Evolutionary conservation across 202 grass and related monocot species (phyloP).

Genomic region (Setaria viridis): DNA sequence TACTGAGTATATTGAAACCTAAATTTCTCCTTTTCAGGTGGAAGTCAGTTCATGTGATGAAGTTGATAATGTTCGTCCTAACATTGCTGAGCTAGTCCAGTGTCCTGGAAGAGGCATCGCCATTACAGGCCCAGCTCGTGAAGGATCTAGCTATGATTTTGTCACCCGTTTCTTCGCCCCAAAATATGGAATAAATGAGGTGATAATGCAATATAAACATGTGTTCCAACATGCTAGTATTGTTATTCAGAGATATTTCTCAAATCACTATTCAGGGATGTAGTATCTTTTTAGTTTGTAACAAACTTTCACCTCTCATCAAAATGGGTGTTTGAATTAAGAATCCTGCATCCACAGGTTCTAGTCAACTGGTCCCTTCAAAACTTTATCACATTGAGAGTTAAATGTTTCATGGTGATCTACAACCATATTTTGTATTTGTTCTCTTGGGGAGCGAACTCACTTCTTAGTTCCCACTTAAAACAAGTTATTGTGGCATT

Average conservation of each 20-base stretch:
- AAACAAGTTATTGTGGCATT: background rate
- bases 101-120: conserved; percentile 51
- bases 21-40: conserved; percentile 28
- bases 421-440: background rate
- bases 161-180: conserved; percentile 56
- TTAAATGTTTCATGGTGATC: background rate
- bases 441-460: too few species aligned
- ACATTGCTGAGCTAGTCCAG: conserved; percentile 57
- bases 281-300: background rate
- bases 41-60: conserved; percentile 60
- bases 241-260: background rate
- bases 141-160: conserved; percentile 44
- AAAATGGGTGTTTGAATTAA: background rate
- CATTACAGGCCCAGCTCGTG: conserved; percentile 48
- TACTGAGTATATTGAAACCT: background rate
- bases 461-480: background rate
- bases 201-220: conserved; percentile 19
- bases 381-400: background rate
- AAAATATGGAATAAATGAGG: conserved; percentile 58
- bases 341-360: background rate
- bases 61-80: conserved; percentile 52
- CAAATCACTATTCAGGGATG: background rate
- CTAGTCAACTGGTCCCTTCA: background rate
- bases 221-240: background rate
- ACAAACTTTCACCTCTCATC: background rate